These are phyloP conservation scores for Aspergillus avenaceus DNA, from an alignment of 495 filamentous ascomycete species.

Conservation along the genomic window DNA sequence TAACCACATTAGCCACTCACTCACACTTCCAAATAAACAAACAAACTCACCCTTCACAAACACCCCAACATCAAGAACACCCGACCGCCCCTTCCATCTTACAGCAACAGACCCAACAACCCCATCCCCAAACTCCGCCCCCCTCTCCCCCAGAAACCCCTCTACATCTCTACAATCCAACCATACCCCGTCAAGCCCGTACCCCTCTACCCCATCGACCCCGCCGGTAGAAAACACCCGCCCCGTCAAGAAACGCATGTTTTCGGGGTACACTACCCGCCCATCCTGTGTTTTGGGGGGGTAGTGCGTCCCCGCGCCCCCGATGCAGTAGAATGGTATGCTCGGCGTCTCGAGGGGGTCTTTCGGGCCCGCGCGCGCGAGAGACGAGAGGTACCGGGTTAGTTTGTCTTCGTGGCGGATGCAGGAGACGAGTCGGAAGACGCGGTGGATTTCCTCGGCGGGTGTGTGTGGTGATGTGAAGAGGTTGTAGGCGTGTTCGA, in stretches of 20 bases:
- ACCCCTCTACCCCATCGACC: background rate
- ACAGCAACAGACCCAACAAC: background rate
- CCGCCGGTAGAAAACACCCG: conserved; percentile 14
- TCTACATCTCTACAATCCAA: conserved; percentile 72
- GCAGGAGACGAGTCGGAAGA: conserved; percentile 65
- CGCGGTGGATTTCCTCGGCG: conserved; percentile 44
- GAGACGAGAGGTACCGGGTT: conserved; percentile 31
- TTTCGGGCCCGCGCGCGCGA: conserved; percentile 9
- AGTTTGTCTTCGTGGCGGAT: conserved; percentile 48
- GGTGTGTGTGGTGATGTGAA: conserved; percentile 49
- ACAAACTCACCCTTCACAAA: conserved; percentile 11
- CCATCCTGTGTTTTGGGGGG: conserved; percentile 30
- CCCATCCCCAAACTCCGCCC: background rate
- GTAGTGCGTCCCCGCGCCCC: conserved; percentile 64
- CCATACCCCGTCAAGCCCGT: conserved; percentile 62
- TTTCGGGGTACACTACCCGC: conserved; percentile 27
- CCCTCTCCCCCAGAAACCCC: conserved; percentile 23
- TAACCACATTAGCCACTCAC: background rate
- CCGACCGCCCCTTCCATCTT: background rate
- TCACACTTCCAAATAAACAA: background rate
- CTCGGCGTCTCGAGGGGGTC: conserved; percentile 33
- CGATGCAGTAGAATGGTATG: conserved; percentile 41
- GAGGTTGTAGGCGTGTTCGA: conserved; percentile 59
- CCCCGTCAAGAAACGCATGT: conserved; percentile 18
- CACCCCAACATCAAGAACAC: conserved; percentile 5